Conservation (phyloP, 371 early-diverging fungal genomes). For the Mucor mucedo region DNA sequence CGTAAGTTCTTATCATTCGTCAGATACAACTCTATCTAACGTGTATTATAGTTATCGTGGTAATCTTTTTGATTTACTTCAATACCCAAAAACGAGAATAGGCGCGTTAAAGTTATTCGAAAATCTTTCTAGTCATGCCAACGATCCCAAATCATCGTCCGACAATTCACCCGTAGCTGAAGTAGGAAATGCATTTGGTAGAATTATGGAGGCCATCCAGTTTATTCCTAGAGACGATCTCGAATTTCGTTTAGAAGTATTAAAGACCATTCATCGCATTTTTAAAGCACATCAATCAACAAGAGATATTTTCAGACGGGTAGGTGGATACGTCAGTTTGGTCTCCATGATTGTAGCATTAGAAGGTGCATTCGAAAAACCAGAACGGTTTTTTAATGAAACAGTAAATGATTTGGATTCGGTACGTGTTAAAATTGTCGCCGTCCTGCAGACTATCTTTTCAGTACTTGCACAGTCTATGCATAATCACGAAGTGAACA, state of each 20-base stretch:
- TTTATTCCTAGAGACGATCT: constrained; percentile 60
- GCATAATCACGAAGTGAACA: constrained; percentile 60
- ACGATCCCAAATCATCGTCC: constrained; percentile 10
- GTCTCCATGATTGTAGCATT: constrained; percentile 67
- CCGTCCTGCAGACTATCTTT: constrained; percentile 56
- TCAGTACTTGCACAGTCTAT: constrained; percentile 64
- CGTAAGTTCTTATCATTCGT: constrained; percentile 28
- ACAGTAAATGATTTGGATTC: constrained; percentile 34
- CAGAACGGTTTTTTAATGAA: constrained; percentile 32
- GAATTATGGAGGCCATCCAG: constrained; percentile 69
- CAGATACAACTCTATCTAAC: too few species aligned
- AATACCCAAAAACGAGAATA: constrained; percentile 57
- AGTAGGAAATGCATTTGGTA: constrained; percentile 41
- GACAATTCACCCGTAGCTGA: constrained; percentile 3
- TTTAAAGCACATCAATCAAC: constrained; percentile 48
- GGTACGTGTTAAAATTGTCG: constrained; percentile 26
- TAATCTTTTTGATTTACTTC: constrained; percentile 63
- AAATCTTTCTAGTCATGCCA: constrained; percentile 55
- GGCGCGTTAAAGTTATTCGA: constrained; percentile 60
- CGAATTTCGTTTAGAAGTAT: constrained; percentile 60
- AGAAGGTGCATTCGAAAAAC: constrained; percentile 59
- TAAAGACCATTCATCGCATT: constrained; percentile 58
- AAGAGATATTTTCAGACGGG: constrained; percentile 63
- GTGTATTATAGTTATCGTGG: constrained; percentile 44
- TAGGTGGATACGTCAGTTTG: constrained; percentile 69